Evolutionary conservation across 257 asterid genomes (phyloP).

Genomic region (Galeopsis tetrahit): DNA sequence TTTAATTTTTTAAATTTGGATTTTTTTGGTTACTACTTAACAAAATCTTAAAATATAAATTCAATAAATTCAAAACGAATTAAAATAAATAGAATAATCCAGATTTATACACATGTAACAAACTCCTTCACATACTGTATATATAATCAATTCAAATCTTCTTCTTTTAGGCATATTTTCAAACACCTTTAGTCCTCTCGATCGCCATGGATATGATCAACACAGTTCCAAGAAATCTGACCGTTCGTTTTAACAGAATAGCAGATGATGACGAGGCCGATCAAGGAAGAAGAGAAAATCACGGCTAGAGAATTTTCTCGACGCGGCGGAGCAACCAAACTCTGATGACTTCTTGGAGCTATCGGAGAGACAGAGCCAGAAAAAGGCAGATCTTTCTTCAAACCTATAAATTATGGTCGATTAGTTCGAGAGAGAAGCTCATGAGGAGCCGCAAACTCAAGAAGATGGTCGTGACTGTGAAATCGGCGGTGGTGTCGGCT

Average conservation of each 20-base stretch:
- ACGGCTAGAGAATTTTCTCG: slow-evolving; percentile 48
- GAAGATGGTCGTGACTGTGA: slow-evolving; percentile 47
- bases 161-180: background rate
- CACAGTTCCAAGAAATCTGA: slow-evolving; percentile 42
- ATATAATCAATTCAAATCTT: slow-evolving; percentile 1
- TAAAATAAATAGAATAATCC: too few relatives aligned
- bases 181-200: background rate
- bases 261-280: slow-evolving; percentile 11
- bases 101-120: background rate
- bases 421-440: slow-evolving; percentile 26
- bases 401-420: slow-evolving; percentile 50
- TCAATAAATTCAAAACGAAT: background rate
- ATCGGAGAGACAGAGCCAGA: slow-evolving; percentile 52
- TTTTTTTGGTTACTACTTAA: too few relatives aligned
- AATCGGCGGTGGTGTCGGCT: slow-evolving; percentile 46
- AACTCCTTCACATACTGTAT: background rate
- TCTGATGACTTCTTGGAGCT: slow-evolving; percentile 52
- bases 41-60: too few relatives aligned
- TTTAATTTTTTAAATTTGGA: too few relatives aligned
- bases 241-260: slow-evolving; percentile 39
- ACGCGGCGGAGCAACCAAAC: slow-evolving; percentile 38
- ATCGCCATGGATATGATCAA: slow-evolving; percentile 36
- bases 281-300: slow-evolving; percentile 2
- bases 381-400: slow-evolving; percentile 55
- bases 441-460: slow-evolving; percentile 39